Evolutionary conservation across 2,329 filamentous ascomycete genomes (phyloP), one percentile per base, ranked within the genome.

Genomic region (Nemania bipapillata): DNA sequence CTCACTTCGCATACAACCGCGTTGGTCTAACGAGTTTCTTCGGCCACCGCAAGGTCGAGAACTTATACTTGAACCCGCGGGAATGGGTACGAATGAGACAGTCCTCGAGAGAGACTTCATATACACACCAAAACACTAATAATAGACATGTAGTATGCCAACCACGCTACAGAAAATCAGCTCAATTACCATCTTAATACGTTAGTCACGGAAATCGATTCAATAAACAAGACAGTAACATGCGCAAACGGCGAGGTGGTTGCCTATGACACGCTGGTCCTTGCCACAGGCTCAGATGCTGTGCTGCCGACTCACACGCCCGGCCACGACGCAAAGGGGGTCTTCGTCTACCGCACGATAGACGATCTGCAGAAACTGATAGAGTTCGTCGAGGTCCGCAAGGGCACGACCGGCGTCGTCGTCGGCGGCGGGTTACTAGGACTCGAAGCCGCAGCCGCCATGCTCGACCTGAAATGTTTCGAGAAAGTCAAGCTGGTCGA

Each of bases 11-110:
- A 22, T 97, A 97, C 80, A 97, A 97, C 78, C 90, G 94, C 66
- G 94, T 97, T 32, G 94, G 94, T 3, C 84, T 97, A 58, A 96
- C 93, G 2, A 92, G 90, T 68, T 97, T 94, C 83, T 97, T 97
- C 78, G 90, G 93, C 74, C 93, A 97, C 80, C 87, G 93, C 60
- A 87, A 91, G 74, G 91, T 96, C 47, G 92, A 97, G 80, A 92
- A 94, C 72, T 80, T 97, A n/a, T 97, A 96, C 77, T 84, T 97
- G 35, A 96, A 97, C 74, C 91, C 93, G 0, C 84, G 87, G 74
- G 90, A 93, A 85, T 97, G 94, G 92, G 91, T 92, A 80, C 6
- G 62, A 53, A 6, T 32, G 35, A 30, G n/a, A 54, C 35, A 24
- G 15, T 47, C 22, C 3, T 12, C 30, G n/a, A 58, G 42, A 37